Percentiles rank a stretch among this genome's conserved stretches.
These are phyloP conservation scores for Trichoderma sp. DNA, from an alignment of 2,329 filamentous ascomycete genomes.

Conservation along the genomic window DNA sequence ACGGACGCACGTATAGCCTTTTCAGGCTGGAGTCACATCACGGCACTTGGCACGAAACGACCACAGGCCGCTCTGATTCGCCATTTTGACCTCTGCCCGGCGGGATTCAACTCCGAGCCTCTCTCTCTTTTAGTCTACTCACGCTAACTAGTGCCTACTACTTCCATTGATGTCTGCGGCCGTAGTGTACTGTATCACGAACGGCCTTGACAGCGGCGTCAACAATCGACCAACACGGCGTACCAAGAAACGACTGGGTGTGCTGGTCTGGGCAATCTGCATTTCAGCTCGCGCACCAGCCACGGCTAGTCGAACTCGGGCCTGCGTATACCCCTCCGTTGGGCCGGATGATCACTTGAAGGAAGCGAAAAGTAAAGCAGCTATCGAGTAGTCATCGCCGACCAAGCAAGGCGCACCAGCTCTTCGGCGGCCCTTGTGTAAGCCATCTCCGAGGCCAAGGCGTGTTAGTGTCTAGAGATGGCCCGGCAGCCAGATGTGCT, in stretches of 20 bases:
- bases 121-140: not conserved
- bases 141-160: not conserved
- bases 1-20: not conserved
- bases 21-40: not conserved
- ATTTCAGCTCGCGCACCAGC: constrained; percentile 14
- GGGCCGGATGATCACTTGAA: not conserved
- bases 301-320: not conserved
- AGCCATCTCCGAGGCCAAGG: constrained; percentile 4
- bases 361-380: not conserved
- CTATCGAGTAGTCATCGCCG: not conserved
- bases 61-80: not conserved
- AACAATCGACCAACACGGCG: not conserved
- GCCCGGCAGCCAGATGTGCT: not conserved
- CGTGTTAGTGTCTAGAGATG: not conserved
- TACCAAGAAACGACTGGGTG: not conserved
- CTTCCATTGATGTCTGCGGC: not conserved
- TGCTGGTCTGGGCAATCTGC: not conserved
- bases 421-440: not conserved
- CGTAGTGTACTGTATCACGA: not conserved
- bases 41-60: not conserved
- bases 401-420: not conserved
- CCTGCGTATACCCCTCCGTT: constrained; percentile 1
- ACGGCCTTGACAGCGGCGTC: not conserved
- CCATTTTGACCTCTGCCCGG: not conserved
- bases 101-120: constrained; percentile 8